Evolutionary conservation across 345 rosid species (phyloP).

Genomic region (Sisymbrium irio): DNA sequence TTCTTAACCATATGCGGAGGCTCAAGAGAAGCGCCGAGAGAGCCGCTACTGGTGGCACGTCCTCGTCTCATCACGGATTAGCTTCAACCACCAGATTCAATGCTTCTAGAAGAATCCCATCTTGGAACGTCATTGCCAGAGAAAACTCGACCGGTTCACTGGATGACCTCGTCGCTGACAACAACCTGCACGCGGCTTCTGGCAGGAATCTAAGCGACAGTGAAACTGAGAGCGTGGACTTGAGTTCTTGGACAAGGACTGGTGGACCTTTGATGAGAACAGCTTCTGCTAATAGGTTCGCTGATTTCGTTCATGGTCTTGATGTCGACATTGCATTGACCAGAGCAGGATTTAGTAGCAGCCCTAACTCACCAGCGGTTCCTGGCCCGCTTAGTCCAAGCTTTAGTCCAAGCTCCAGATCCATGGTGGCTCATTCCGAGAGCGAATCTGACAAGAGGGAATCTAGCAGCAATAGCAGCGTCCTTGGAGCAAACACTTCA

Average conservation of each 20-base stretch:
- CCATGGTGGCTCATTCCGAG: constrained; percentile 35
- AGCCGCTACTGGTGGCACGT: constrained; percentile 74
- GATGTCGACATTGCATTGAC: constrained; percentile 53
- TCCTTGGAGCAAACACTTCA: constrained; percentile 32
- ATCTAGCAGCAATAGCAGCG: constrained; percentile 30
- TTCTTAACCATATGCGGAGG: constrained; percentile 94
- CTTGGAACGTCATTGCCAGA: constrained; percentile 94
- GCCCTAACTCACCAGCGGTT: constrained; percentile 46
- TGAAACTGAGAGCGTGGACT: constrained; percentile 68
- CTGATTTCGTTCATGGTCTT: constrained; percentile 72
- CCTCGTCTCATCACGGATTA: constrained; percentile 71
- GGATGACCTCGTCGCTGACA: constrained; percentile 58
- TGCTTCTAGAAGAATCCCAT: constrained; percentile 90
- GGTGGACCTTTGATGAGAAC: constrained; percentile 99
- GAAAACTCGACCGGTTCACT: constrained; percentile 96
- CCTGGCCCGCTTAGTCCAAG: constrained; percentile 33
- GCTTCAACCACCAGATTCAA: constrained; percentile 53
- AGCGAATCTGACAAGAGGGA: constrained; percentile 41
- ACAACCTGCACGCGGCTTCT: constrained; percentile 35
- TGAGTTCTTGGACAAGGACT: constrained; percentile 88
- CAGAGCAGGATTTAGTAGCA: constrained; percentile 42
- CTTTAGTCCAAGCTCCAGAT: constrained; percentile 41
- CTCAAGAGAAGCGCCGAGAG: constrained; percentile 89
- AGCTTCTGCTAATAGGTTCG: constrained; percentile 74
- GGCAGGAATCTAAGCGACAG: constrained; percentile 69